Conservation (phyloP, 441 rosid species). For the Pelargonium myrrhifolium region DNA sequence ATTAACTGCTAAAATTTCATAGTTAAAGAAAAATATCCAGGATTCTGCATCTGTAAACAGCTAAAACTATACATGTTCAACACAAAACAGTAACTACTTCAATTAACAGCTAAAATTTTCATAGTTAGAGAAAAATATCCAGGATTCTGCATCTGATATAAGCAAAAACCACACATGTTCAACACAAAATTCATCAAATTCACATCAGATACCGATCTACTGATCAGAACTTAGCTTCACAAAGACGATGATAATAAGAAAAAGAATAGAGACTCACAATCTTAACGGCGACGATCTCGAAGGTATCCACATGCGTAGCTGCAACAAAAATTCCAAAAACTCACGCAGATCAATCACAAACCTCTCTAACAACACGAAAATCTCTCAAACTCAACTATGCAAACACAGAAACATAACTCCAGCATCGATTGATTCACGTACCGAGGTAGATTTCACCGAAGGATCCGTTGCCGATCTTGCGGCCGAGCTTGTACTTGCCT, state of each 20-base stretch:
- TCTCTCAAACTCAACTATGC: background rate
- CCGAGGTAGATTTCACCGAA: constrained; percentile 46
- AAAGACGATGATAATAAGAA: constrained; percentile 7
- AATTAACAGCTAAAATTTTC: background rate
- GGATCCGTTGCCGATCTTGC: constrained; percentile 45
- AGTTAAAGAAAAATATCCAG: background rate
- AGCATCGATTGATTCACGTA: constrained; percentile 20
- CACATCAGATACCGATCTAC: constrained; percentile 11
- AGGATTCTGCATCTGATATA: background rate
- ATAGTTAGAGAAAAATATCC: background rate
- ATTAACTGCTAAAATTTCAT: background rate
- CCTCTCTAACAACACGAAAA: background rate
- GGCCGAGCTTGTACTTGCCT: constrained; percentile 55
- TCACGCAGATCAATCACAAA: constrained; percentile 9
- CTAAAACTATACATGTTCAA: background rate
- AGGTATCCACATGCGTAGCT: constrained; percentile 92
- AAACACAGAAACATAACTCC: background rate
- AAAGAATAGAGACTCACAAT: constrained; percentile 50
- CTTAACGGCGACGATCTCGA: constrained; percentile 93
- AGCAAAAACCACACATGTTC: background rate
- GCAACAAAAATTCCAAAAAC: constrained; percentile 16
- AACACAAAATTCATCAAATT: background rate
- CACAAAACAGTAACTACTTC: background rate
- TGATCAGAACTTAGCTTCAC: background rate
- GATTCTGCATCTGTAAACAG: background rate